Conservation (phyloP, 1,284 basidiomycete species). For the Leccinum griseonigrum region DNA sequence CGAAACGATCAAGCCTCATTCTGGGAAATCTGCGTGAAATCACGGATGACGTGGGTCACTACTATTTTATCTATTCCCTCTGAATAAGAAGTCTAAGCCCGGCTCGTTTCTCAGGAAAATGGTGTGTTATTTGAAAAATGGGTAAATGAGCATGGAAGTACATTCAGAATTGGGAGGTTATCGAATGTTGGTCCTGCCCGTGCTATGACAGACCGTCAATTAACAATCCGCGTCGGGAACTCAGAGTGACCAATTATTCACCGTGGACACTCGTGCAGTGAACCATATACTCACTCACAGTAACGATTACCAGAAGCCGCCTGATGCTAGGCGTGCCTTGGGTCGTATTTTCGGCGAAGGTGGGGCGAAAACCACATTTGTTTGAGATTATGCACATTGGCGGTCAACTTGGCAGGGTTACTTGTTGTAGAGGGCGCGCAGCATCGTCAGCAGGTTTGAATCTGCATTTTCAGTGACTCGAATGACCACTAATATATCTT, state of each 20-base stretch:
- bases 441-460: constrained; percentile 27
- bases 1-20: constrained; percentile 7
- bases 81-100: neutral
- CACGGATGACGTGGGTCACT: constrained; percentile 6
- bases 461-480: neutral
- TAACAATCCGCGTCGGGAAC: neutral
- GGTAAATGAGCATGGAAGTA: constrained; percentile 51
- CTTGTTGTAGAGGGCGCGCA: constrained; percentile 20
- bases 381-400: neutral
- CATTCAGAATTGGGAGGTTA: constrained; percentile 44
- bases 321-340: constrained; percentile 19
- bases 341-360: constrained; percentile 31
- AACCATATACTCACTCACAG: constrained; percentile 39
- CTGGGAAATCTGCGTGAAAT: constrained; percentile 11
- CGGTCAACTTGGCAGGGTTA: neutral
- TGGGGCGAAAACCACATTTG: constrained; percentile 3
- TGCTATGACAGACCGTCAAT: neutral
- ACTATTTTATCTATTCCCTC: neutral
- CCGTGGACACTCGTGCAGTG: constrained; percentile 12
- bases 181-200: neutral
- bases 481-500: neutral
- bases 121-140: constrained; percentile 32
- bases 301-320: constrained; percentile 35
- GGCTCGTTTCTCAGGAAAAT: constrained; percentile 4
- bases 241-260: neutral